Percentiles rank a stretch among this genome's conserved stretches.
These are phyloP conservation scores for Abrus pulchellus DNA, from an alignment of 306 rosid genomes.

Conservation along the genomic window DNA sequence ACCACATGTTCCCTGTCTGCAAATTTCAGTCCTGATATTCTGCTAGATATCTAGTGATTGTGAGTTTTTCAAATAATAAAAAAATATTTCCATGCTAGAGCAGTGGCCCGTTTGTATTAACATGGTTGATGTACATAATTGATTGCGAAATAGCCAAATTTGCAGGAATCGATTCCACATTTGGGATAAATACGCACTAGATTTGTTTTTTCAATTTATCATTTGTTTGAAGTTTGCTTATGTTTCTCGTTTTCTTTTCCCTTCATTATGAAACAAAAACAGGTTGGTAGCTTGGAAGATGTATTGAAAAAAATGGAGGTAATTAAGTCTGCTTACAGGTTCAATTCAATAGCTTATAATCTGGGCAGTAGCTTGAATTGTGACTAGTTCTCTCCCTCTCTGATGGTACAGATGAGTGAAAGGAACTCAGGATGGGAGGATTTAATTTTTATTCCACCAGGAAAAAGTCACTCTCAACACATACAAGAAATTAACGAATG, in stretches of 20 bases:
- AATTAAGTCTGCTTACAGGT: constrained; percentile 41
- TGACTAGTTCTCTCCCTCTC: constrained; percentile 42
- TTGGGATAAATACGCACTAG: too few species aligned
- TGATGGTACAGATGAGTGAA: constrained; percentile 72
- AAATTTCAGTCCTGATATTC: constrained; percentile 19
- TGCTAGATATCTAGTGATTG: constrained; percentile 11
- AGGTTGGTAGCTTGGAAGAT: constrained; percentile 97
- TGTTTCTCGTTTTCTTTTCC: neutral
- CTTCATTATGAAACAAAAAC: constrained; percentile 33
- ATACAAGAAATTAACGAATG: constrained; percentile 75
- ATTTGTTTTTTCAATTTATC: constrained; percentile 30
- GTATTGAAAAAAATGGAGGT: constrained; percentile 98
- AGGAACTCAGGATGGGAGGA: constrained; percentile 93
- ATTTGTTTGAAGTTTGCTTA: constrained; percentile 32
- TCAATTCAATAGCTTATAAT: constrained; percentile 21
- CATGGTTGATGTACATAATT: too few species aligned
- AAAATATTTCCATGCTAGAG: constrained; percentile 17
- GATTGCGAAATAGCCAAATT: too few species aligned
- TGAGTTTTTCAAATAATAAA: neutral
- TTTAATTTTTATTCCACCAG: constrained; percentile 94
- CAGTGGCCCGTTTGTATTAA: neutral
- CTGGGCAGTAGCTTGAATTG: constrained; percentile 28
- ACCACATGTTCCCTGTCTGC: constrained; percentile 9
- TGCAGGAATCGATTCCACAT: too few species aligned
- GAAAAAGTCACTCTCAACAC: constrained; percentile 87